Base-by-base conservation (phyloP, 352 stramenopile genomes). In the Globisporangium megalacanthum region DNA sequence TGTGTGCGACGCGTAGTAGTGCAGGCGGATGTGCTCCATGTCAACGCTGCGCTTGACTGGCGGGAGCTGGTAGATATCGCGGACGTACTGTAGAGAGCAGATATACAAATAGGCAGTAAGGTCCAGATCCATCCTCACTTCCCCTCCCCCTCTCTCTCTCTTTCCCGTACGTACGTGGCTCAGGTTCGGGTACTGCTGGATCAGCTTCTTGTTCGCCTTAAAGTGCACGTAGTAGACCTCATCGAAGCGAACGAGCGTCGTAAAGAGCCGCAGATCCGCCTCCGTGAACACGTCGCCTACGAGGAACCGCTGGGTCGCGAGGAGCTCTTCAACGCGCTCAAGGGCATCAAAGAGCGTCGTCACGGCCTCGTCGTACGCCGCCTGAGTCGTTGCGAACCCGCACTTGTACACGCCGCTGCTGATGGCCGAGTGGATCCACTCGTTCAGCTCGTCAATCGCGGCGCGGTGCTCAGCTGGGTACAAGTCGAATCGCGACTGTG, bases 1-100 rank as follows among this genome's bases (percentile, higher is more conserved):
- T 37, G 89, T 91, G 74, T 99, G 95, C n/a, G 83, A 97, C 25
- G 79, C 89, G 68, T 96, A 99, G 75, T 99, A 99, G 76, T 99
- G 95, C 25, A 86, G 71, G 75, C 98, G 98, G 73, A 99, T 98
- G 63, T 99, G 94, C 49, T 97, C 73, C 85, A 99, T 98, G 68
- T 98, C 87, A 35, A 98, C 79, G n/a, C 88, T 89, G 46, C 83
- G 79, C 45, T 78, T 69, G 50, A 99, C 79, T 10, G 73, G 86
- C 37, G 82, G 77, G 60, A 96, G 90, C 70, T 98, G 93, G 74
- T 98, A 99, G 54, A 98, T 89, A 47, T 92, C 79, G 20, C 77
- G 75, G 45, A 83, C 75, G 52, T 90, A 92, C 77, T 87, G 50
- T 41, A 58, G 25, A 56, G 6, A 19, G 2, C 4, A 35, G 36